A percentile compares a stretch with the other conserved stretches of the same genome.
Conservation (phyloP, 805 yeast genomes). For the Brettanomyces bruxellensis region DNA sequence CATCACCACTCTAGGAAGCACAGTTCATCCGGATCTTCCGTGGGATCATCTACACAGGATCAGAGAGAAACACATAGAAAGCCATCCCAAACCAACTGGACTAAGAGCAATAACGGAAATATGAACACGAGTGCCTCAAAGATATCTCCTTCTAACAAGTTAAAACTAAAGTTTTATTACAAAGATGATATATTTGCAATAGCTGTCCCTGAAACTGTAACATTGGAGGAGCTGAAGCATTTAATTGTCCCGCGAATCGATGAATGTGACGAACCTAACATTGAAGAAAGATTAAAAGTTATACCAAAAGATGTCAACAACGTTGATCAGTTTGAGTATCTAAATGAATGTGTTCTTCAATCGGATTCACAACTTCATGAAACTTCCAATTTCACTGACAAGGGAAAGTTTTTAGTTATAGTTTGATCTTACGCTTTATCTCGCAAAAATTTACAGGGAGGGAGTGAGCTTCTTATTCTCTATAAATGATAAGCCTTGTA, state of each 20-base stretch:
- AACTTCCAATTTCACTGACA: slow-evolving; percentile 20
- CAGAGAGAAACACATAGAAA: neutral
- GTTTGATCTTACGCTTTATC: slow-evolving; percentile 6
- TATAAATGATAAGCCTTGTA: neutral
- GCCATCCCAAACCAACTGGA: neutral
- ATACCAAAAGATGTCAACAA: slow-evolving; percentile 22
- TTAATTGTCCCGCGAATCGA: slow-evolving; percentile 23
- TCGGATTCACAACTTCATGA: slow-evolving; percentile 20
- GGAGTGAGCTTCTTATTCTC: neutral
- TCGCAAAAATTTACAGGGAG: neutral
- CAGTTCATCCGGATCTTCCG: slow-evolving; percentile 3
- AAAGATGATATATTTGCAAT: slow-evolving; percentile 78
- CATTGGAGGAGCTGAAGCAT: slow-evolving; percentile 17
- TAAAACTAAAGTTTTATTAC: slow-evolving; percentile 66
- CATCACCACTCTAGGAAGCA: neutral
- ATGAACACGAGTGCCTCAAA: neutral
- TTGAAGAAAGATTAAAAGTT: slow-evolving; percentile 15
- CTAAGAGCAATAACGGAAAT: neutral
- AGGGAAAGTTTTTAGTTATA: slow-evolving; percentile 25
- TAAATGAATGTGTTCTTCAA: slow-evolving; percentile 11
- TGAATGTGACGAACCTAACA: slow-evolving; percentile 18
- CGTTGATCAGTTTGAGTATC: slow-evolving; percentile 13
- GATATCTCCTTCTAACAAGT: slow-evolving; percentile 25
- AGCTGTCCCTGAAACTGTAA: slow-evolving; percentile 18
- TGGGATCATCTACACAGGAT: neutral